A percentile compares a stretch with the other conserved stretches of the same genome.
Evolutionary conservation across 2,329 filamentous ascomycete genomes (phyloP).

Genomic region (Ophiocordyceps camponoti-floridani): DNA sequence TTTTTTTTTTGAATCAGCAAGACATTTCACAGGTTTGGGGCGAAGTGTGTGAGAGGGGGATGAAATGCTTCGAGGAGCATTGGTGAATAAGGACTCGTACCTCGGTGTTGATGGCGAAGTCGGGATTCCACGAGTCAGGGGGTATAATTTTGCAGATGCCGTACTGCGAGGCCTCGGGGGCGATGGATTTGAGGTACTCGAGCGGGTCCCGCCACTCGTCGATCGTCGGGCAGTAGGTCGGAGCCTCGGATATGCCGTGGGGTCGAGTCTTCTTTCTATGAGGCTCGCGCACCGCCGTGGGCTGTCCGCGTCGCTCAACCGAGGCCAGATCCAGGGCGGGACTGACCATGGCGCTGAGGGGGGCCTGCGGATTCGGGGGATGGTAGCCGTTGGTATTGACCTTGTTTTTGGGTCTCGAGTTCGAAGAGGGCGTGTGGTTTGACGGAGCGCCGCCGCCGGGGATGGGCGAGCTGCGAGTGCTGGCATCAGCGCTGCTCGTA

Average conservation of each 20-base stretch:
- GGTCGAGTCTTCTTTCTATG: constrained; percentile 62
- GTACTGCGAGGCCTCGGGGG: constrained; percentile 68
- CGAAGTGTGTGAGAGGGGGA: too few species aligned
- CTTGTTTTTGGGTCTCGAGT: constrained; percentile 30
- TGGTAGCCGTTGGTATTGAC: constrained; percentile 36
- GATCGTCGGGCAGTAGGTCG: constrained; percentile 74
- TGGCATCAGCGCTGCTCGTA: constrained; percentile 26
- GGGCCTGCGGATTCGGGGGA: constrained; percentile 28
- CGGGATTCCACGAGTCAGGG: constrained; percentile 81
- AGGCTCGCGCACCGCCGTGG: constrained; percentile 57
- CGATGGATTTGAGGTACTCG: constrained; percentile 83
- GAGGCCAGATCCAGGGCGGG: constrained; percentile 65
- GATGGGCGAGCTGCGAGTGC: constrained; percentile 33
- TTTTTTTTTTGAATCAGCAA: not conserved
- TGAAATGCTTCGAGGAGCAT: too few species aligned
- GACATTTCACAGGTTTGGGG: too few species aligned
- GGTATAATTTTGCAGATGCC: constrained; percentile 94
- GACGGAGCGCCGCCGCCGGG: constrained; percentile 13
- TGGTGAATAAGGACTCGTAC: constrained; percentile 23
- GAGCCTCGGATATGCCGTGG: constrained; percentile 75
- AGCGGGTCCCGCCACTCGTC: constrained; percentile 93
- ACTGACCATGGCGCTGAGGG: constrained; percentile 38
- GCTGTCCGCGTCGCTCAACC: constrained; percentile 78
- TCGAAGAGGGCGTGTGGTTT: constrained; percentile 15
- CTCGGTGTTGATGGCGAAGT: constrained; percentile 94